Conservation (phyloP, 1,284 basidiomycete genomes). For the Coniferiporia weirii region DNA sequence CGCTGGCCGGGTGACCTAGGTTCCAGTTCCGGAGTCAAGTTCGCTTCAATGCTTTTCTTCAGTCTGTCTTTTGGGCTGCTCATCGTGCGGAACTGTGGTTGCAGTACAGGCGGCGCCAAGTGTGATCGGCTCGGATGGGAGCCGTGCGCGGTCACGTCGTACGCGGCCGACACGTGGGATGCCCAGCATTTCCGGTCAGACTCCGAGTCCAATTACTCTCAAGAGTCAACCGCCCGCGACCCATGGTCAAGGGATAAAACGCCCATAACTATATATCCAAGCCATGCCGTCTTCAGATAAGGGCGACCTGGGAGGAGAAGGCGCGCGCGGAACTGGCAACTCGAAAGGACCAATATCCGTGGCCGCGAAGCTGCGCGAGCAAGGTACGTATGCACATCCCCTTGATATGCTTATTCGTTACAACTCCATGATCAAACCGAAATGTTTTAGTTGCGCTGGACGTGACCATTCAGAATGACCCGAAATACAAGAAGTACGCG, state of each 20-base stretch:
- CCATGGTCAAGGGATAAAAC: not conserved
- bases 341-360: slow-evolving; percentile 9
- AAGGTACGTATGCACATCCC: slow-evolving; percentile 8
- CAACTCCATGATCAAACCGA: not conserved
- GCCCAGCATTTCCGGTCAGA: not conserved
- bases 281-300: not conserved
- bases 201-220: no score
- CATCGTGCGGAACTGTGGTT: not conserved
- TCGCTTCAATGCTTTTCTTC: slow-evolving; percentile 8
- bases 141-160: not conserved
- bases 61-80: slow-evolving; percentile 8
- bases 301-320: slow-evolving; percentile 3
- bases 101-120: not conserved
- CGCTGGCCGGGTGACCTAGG: slow-evolving; percentile 7
- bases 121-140: not conserved
- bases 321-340: not conserved
- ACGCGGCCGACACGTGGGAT: slow-evolving; percentile 1
- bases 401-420: not conserved
- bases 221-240: not conserved
- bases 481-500: slow-evolving; percentile 95
- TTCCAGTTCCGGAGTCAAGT: slow-evolving; percentile 9
- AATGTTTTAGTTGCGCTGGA: slow-evolving; percentile 14
- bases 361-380: slow-evolving; percentile 18
- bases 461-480: slow-evolving; percentile 42
- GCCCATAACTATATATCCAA: not conserved